Evolutionary conservation across 176 grass and related monocot genomes (phyloP).

Genomic region (Musa acuminata): DNA sequence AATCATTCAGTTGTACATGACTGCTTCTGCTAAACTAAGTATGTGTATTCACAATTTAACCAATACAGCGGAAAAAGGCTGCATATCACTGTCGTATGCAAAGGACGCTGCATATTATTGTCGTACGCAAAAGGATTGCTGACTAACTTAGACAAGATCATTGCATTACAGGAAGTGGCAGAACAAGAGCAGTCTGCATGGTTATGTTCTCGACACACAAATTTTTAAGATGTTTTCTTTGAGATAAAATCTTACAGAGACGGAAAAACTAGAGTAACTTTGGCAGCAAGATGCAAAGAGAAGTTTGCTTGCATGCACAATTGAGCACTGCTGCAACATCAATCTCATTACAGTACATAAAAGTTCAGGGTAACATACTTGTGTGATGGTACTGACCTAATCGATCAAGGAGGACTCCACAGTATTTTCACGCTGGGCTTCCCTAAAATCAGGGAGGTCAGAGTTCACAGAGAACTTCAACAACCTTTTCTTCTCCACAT

Average conservation of each 20-base stretch:
- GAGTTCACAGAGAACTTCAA: slow-evolving; percentile 47
- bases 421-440: slow-evolving; percentile 14
- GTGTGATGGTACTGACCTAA: slow-evolving; percentile 5
- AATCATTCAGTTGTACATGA: too few relatives aligned
- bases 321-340: too few relatives aligned
- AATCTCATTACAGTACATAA: too few relatives aligned
- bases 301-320: background rate
- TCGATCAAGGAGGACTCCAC: slow-evolving; percentile 24
- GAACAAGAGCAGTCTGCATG: too few relatives aligned
- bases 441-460: slow-evolving; percentile 45
- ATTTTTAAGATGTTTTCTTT: background rate
- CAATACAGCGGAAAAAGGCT: background rate
- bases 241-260: background rate
- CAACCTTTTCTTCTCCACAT: slow-evolving; percentile 45
- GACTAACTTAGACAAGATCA: too few relatives aligned
- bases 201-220: background rate
- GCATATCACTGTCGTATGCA: background rate
- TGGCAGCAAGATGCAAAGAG: background rate
- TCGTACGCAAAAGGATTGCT: background rate
- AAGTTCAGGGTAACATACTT: too few relatives aligned
- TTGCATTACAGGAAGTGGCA: too few relatives aligned
- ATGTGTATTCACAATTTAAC: too few relatives aligned
- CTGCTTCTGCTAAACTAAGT: too few relatives aligned
- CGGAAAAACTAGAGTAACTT: background rate
- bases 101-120: background rate